phyloP scores from a whole-genome alignment of 1,139 yeast species.

The Yamadazyma taylorii region DNA sequence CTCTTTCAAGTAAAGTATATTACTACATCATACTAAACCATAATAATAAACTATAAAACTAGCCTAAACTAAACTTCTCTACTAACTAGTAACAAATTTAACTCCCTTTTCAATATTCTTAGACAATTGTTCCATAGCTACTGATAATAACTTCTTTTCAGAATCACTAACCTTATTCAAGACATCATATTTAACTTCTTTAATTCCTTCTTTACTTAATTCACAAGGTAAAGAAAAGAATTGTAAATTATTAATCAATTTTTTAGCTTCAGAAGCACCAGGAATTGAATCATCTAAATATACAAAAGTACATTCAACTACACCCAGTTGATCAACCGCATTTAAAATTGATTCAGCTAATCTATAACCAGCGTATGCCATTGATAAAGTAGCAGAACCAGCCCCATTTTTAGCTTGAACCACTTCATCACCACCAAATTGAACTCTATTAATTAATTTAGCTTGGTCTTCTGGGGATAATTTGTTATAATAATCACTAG shows the following conservation, averaged over 20 bases:
- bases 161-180: conserved; percentile 57
- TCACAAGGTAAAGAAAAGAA: conserved; percentile 93
- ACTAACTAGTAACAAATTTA: conserved; percentile 14
- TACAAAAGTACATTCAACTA: conserved; percentile 78
- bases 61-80: too few relatives aligned
- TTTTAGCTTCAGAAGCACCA: conserved; percentile 78
- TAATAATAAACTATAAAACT: too few relatives aligned
- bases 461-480: conserved; percentile 58
- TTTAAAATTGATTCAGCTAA: conserved; percentile 86
- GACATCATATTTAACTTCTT: conserved; percentile 50
- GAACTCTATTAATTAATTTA: conserved; percentile 86
- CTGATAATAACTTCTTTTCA: conserved; percentile 74
- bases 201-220: conserved; percentile 87
- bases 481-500: conserved; percentile 47
- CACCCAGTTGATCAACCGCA: conserved; percentile 70
- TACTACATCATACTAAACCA: too few relatives aligned
- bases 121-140: conserved; percentile 82
- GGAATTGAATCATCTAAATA: conserved; percentile 41
- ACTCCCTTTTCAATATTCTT: conserved; percentile 69
- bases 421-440: conserved; percentile 98
- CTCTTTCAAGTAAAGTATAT: too few relatives aligned
- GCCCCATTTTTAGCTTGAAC: conserved; percentile 99
- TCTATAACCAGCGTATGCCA: conserved; percentile 98
- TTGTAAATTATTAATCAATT: conserved; percentile 72
- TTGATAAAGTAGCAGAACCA: conserved; percentile 97